Evolutionary conservation across 78 protist genomes (phyloP).

Genomic region (Creolimax fragrantissima): DNA sequence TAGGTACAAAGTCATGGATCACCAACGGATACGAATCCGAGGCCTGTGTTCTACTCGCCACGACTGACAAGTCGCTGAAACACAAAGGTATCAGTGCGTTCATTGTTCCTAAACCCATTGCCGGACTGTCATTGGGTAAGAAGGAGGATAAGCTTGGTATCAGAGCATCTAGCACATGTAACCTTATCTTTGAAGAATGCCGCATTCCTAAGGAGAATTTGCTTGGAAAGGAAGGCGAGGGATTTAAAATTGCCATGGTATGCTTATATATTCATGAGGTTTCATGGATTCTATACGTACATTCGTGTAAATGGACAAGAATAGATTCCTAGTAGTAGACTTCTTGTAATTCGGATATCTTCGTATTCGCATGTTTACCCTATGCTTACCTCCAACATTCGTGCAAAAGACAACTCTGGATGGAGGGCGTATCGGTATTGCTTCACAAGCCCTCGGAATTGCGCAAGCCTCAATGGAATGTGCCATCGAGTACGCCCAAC

Average conservation of each 20-base stretch:
- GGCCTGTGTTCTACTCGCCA: conserved; percentile 35
- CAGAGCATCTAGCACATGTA: conserved; percentile 81
- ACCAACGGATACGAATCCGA: conserved; percentile 62
- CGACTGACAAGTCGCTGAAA: conserved; percentile 34
- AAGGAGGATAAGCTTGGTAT: conserved; percentile 83
- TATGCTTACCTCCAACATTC: background rate
- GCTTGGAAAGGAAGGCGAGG: conserved; percentile 73
- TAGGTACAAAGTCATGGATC: conserved; percentile 76
- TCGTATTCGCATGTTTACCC: background rate
- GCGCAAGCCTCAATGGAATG: conserved; percentile 88
- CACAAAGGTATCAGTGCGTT: conserved; percentile 84
- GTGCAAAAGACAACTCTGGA: conserved; percentile 60
- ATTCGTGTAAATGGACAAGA: too few relatives aligned
- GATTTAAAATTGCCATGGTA: conserved; percentile 88
- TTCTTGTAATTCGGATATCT: background rate
- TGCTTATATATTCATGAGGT: background rate
- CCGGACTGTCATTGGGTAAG: conserved; percentile 77
- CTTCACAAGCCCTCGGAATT: conserved; percentile 87
- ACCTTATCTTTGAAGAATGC: conserved; percentile 66
- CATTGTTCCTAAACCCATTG: conserved; percentile 52
- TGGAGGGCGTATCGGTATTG: conserved; percentile 93
- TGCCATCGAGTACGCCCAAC: conserved; percentile 65
- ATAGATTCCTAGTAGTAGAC: too few relatives aligned
- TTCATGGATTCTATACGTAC: background rate
- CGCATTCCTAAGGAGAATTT: conserved; percentile 44